These are phyloP conservation scores for Solanum corneliomulleri DNA, from an alignment of 257 asterid genomes.

Conservation along the genomic window DNA sequence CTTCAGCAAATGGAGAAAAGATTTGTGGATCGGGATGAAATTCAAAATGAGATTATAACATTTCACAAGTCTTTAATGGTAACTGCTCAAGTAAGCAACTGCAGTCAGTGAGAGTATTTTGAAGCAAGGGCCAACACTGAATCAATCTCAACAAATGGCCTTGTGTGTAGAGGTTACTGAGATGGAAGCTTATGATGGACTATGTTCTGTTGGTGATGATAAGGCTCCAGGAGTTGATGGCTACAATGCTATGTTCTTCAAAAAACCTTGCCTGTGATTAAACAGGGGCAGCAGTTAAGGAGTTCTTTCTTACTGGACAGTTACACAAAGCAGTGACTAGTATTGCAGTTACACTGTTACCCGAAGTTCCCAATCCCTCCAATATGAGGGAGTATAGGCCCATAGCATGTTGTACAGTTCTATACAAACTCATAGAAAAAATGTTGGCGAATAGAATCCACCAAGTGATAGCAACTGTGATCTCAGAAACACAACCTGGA, in stretches of 20 bases:
- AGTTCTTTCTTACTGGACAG: background rate
- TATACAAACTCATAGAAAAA: background rate
- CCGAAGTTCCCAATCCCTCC: background rate
- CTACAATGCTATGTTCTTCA: too few species aligned
- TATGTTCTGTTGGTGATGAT: background rate
- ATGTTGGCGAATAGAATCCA: background rate
- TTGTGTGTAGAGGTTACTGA: background rate
- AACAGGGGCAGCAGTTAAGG: background rate
- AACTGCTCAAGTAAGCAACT: too few species aligned
- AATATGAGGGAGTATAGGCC: background rate
- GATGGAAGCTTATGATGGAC: background rate
- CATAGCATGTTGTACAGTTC: background rate
- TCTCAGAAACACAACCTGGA: background rate
- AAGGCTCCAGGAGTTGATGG: background rate
- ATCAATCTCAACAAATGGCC: background rate
- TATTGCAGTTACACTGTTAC: too few species aligned
- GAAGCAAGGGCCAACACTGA: background rate
- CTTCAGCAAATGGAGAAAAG: background rate
- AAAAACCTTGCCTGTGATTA: background rate
- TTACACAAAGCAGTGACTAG: background rate
- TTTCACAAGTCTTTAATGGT: too few species aligned
- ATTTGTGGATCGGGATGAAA: background rate
- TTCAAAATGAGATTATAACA: too few species aligned
- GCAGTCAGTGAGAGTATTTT: background rate
- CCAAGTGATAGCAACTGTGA: background rate